A percentile compares a stretch with the other conserved stretches of the same genome.
phyloP scores from a whole-genome alignment of 2,329 filamentous ascomycete species.

The Elsinoe arachidis region DNA sequence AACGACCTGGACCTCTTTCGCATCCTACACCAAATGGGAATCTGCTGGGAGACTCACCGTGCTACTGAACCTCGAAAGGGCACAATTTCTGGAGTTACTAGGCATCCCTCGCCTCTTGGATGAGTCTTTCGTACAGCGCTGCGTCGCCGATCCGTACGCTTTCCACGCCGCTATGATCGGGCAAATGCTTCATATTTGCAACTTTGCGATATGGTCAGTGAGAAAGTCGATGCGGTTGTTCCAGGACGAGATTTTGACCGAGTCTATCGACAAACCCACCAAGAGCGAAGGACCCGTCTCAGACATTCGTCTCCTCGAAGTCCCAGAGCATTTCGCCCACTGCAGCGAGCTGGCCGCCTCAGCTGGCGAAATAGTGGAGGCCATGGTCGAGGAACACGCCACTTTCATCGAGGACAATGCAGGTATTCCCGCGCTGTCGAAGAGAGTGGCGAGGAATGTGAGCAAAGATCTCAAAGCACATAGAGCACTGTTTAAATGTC shows the following conservation, averaged over 20 bases:
- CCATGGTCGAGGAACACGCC: slow-evolving; percentile 12
- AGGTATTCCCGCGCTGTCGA: not conserved
- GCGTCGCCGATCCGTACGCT: not conserved
- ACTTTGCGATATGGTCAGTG: slow-evolving; percentile 5
- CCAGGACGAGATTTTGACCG: no score
- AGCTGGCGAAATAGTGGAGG: slow-evolving; percentile 17
- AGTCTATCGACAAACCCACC: no score
- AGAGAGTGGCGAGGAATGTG: not conserved
- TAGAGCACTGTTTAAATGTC: slow-evolving; percentile 15
- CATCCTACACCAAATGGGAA: no score
- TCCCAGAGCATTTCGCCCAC: slow-evolving; percentile 19
- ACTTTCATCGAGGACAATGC: not conserved
- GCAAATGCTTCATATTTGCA: not conserved
- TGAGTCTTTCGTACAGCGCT: not conserved
- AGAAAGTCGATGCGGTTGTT: slow-evolving; percentile 16
- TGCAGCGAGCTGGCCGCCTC: slow-evolving; percentile 18
- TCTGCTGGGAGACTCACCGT: no score
- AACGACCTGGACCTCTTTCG: no score
- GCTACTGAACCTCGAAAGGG: no score
- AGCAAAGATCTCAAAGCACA: slow-evolving; percentile 13
- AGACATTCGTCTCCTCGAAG: slow-evolving; percentile 10
- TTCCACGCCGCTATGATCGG: not conserved
- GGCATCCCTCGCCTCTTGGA: no score
- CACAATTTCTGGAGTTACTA: no score
- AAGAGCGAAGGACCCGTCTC: no score